Evolutionary conservation across 78 protist genomes (phyloP).

Genomic region (Dictyostelium discoideum): DNA sequence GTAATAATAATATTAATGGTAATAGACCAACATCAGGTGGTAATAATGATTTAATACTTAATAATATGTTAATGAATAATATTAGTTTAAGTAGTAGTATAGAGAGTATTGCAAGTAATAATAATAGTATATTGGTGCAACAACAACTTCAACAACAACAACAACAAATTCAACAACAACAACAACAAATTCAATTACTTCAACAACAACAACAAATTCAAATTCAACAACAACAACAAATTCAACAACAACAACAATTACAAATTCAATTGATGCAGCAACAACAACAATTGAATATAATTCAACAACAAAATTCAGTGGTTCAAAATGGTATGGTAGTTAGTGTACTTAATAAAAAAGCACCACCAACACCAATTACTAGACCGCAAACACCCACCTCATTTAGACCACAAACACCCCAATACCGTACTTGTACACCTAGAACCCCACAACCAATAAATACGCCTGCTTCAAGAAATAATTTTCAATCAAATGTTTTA

Average conservation of each 20-base stretch:
- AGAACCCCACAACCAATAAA: not conserved
- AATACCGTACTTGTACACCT: conserved; percentile 7
- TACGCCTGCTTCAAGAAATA: not conserved
- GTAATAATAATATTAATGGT: not conserved
- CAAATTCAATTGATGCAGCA: not conserved
- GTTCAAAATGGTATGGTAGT: not conserved
- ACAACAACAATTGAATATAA: not conserved
- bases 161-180: conserved; percentile 28
- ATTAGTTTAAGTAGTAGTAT: not conserved
- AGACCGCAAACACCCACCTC: conserved; percentile 15
- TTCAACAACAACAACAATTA: conserved; percentile 19
- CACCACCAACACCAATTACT: not conserved
- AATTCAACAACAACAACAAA: conserved; percentile 27
- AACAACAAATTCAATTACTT: not conserved
- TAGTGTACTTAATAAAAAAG: not conserved
- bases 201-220: conserved; percentile 37
- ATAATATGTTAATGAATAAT: not conserved
- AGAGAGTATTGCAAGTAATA: not conserved
- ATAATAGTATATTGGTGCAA: conserved; percentile 3
- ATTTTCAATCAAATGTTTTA: not conserved
- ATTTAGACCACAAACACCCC: conserved; percentile 43
- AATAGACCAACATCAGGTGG: conserved; percentile 7
- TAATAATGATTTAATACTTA: not conserved
- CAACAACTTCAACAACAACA: conserved; percentile 24
- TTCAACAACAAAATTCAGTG: not conserved